Conservation (phyloP, 2,329 filamentous ascomycete genomes). For the Chaetomiaceae sp. region DNA sequence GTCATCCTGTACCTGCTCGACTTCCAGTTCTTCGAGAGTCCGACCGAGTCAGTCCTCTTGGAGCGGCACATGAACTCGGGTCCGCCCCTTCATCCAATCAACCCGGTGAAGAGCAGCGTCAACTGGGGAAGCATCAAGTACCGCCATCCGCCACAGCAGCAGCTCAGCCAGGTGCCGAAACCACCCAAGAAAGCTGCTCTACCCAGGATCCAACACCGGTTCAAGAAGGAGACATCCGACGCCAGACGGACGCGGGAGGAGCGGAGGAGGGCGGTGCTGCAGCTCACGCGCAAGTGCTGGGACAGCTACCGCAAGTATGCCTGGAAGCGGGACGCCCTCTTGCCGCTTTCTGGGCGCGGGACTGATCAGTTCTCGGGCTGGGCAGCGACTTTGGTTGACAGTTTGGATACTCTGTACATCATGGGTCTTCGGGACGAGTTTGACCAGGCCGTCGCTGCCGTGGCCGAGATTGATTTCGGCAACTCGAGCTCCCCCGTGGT, state of each 20-base stretch:
- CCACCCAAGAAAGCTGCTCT: background rate
- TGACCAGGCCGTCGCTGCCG: conserved; percentile 43
- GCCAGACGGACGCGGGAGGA: conserved; percentile 3
- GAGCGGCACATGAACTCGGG: conserved; percentile 16
- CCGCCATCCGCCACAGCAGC: conserved; percentile 7
- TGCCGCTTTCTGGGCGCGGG: conserved; percentile 16
- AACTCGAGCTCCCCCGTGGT: conserved; percentile 31
- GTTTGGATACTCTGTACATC: conserved; percentile 52
- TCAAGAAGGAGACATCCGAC: conserved; percentile 3
- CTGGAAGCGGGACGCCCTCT: conserved; percentile 23
- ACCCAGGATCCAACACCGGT: conserved; percentile 17
- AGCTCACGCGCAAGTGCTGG: conserved; percentile 33
- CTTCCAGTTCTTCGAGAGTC: background rate
- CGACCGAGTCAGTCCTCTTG: conserved; percentile 6
- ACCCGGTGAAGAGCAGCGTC: conserved; percentile 14
- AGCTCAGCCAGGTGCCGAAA: conserved; percentile 4
- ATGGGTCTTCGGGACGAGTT: conserved; percentile 53
- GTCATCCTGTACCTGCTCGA: background rate
- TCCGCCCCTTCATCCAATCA: background rate
- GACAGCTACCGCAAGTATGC: conserved; percentile 41
- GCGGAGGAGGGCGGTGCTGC: conserved; percentile 13
- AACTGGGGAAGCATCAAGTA: conserved; percentile 15
- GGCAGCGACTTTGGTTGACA: conserved; percentile 26
- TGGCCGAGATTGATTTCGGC: conserved; percentile 46
- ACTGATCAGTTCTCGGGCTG: conserved; percentile 24